Conservation (phyloP, 768 basidiomycete genomes). For the Tephrocybe sp. region DNA sequence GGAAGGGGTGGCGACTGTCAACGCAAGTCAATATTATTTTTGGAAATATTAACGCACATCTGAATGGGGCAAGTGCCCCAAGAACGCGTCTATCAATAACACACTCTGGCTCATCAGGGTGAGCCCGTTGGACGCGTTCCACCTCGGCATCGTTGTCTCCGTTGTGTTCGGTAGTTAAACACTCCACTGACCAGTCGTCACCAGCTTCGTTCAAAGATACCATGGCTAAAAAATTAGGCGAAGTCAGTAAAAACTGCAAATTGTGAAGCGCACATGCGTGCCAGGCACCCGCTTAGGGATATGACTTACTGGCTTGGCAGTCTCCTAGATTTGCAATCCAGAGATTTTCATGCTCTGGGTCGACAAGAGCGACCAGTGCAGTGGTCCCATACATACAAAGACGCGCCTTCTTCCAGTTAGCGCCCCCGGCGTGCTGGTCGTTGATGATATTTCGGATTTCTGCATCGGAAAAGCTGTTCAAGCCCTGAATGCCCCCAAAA, state of each 20-base stretch:
- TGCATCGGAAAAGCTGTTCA: constrained; percentile 52
- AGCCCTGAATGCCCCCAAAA: constrained; percentile 55
- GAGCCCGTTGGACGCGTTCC: constrained; percentile 58
- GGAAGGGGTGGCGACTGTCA: constrained; percentile 10
- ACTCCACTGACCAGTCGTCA: constrained; percentile 58
- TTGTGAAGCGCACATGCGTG: constrained; percentile 1
- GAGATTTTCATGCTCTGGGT: constrained; percentile 65
- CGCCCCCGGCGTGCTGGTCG: constrained; percentile 56
- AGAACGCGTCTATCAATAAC: constrained; percentile 67
- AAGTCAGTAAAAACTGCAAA: constrained; percentile 1
- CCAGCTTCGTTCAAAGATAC: constrained; percentile 43
- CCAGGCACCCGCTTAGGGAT: constrained; percentile 11
- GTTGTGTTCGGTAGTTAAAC: constrained; percentile 69
- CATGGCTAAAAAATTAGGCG: constrained; percentile 37
- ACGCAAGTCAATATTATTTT: constrained; percentile 13
- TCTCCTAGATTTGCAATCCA: constrained; percentile 85
- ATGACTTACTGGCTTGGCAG: constrained; percentile 67
- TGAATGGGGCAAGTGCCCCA: constrained; percentile 75
- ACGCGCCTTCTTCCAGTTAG: constrained; percentile 63
- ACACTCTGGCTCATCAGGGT: constrained; percentile 71
- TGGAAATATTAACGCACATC: constrained; percentile 50
- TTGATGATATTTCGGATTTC: constrained; percentile 63
- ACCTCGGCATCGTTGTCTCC: constrained; percentile 68
- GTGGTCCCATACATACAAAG: constrained; percentile 82
- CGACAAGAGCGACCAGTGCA: constrained; percentile 69